Percentiles rank a stretch among this genome's conserved stretches.
Conservation (phyloP, 345 rosid genomes). For the Gossypium australe region DNA sequence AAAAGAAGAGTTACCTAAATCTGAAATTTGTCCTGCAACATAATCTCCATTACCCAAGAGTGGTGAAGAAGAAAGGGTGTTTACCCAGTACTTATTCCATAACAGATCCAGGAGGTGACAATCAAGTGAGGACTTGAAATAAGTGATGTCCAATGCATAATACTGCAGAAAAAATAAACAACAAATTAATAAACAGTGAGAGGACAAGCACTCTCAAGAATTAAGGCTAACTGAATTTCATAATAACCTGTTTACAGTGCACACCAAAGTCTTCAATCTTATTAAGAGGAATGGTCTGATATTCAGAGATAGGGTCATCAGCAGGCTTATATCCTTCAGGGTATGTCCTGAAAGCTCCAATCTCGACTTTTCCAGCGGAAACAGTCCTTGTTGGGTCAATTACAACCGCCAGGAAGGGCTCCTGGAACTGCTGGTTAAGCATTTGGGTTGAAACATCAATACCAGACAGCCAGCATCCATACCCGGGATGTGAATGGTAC, state of each 20-base stretch:
- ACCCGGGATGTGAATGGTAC: slow-evolving; percentile 99
- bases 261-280: slow-evolving; percentile 91
- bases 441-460: slow-evolving; percentile 97
- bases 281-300: slow-evolving; percentile 93
- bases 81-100: slow-evolving; percentile 99
- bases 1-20: slow-evolving; percentile 59
- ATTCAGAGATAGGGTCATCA: slow-evolving; percentile 79
- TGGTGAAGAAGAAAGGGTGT: slow-evolving; percentile 95
- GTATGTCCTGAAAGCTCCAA: slow-evolving; percentile 97
- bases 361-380: slow-evolving; percentile 99
- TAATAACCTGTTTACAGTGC: slow-evolving; percentile 88
- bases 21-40: slow-evolving; percentile 97
- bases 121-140: slow-evolving; percentile 95
- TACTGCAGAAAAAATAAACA: slow-evolving; percentile 46
- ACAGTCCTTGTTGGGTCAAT: slow-evolving; percentile 99
- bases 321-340: slow-evolving; percentile 86
- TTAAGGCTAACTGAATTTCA: not conserved
- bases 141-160: slow-evolving; percentile 88
- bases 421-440: slow-evolving; percentile 96
- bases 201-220: not conserved
- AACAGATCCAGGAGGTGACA: slow-evolving; percentile 91
- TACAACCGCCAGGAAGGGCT: slow-evolving; percentile 95
- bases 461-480: slow-evolving; percentile 99
- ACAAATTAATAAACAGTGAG: slow-evolving; percentile 8
- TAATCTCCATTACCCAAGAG: slow-evolving; percentile 97